Conservation (phyloP, 2,329 filamentous ascomycete genomes). For the Chrysoporthe deuterocubensis region DNA sequence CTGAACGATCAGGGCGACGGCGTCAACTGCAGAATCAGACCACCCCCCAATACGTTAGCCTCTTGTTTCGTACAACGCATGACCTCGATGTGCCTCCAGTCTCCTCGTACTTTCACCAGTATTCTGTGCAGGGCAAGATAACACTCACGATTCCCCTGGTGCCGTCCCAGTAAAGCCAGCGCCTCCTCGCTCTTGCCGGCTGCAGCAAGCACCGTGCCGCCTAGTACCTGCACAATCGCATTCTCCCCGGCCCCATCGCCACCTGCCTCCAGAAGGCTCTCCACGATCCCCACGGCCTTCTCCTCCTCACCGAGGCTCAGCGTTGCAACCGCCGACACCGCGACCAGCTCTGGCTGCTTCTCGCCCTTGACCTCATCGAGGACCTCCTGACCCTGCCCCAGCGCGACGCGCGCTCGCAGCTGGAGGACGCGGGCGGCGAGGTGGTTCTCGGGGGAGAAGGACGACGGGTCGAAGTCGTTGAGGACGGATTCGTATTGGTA, state of each 20-base stretch:
- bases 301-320: slow-evolving; percentile 63
- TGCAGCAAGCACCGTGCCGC: slow-evolving; percentile 79
- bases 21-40: slow-evolving; percentile 56
- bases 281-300: slow-evolving; percentile 64
- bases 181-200: slow-evolving; percentile 86
- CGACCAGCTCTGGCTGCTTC: slow-evolving; percentile 72
- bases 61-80: slow-evolving; percentile 14
- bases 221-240: slow-evolving; percentile 77
- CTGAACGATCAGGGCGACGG: slow-evolving; percentile 86
- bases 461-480: slow-evolving; percentile 76
- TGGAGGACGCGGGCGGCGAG: slow-evolving; percentile 77
- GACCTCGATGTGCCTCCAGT: not conserved
- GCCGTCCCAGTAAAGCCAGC: slow-evolving; percentile 75
- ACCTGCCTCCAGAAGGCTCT: slow-evolving; percentile 69
- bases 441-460: slow-evolving; percentile 78
- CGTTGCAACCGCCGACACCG: slow-evolving; percentile 77
- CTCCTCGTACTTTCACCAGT: not conserved
- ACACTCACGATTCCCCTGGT: slow-evolving; percentile 81
- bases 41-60: slow-evolving; percentile 31
- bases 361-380: slow-evolving; percentile 68
- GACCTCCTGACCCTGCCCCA: slow-evolving; percentile 77
- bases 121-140: not conserved
- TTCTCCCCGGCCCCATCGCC: slow-evolving; percentile 74
- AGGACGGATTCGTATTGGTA: slow-evolving; percentile 87
- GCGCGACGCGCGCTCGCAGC: slow-evolving; percentile 81